These are phyloP conservation scores for Royoungia palumana DNA, from an alignment of 768 basidiomycete genomes.

Conservation along the genomic window DNA sequence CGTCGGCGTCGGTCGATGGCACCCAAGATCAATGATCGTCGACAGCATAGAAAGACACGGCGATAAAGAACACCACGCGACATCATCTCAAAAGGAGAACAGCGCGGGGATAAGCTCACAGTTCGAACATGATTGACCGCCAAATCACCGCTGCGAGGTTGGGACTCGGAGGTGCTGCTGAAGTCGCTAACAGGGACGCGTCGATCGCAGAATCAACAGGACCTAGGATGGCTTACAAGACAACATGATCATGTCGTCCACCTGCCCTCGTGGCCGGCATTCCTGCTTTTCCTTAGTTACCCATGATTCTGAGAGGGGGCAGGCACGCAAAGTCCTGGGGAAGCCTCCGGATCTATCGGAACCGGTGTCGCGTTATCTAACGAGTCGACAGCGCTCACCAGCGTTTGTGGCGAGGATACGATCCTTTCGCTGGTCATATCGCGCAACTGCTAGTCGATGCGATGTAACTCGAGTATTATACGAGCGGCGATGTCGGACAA, in stretches of 20 bases:
- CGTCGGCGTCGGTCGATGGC: constrained; percentile 36
- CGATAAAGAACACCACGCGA: constrained; percentile 41
- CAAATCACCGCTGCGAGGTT: constrained; percentile 44
- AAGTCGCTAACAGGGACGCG: not conserved
- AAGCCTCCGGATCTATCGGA: constrained; percentile 4
- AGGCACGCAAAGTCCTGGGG: not conserved
- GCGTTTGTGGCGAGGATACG: constrained; percentile 1
- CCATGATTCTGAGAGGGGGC: constrained; percentile 3
- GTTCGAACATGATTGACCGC: constrained; percentile 54
- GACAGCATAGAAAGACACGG: constrained; percentile 47
- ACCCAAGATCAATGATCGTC: constrained; percentile 49
- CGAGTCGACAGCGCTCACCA: constrained; percentile 14
- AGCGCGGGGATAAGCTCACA: constrained; percentile 28
- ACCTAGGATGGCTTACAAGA: constrained; percentile 8
- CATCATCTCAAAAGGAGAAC: not conserved
- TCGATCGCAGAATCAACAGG: not conserved
- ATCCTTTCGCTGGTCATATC: too few relatives aligned
- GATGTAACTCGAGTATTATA: constrained; percentile 20
- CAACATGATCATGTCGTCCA: not conserved
- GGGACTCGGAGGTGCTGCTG: not conserved
- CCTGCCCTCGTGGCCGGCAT: not conserved
- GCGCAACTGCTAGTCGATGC: constrained; percentile 9
- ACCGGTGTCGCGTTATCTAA: constrained; percentile 21
- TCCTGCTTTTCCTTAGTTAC: not conserved
- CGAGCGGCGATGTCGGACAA: constrained; percentile 35